phyloP scores from a whole-genome alignment of 2,329 filamentous ascomycete genomes.

The Botrytis paeoniae region DNA sequence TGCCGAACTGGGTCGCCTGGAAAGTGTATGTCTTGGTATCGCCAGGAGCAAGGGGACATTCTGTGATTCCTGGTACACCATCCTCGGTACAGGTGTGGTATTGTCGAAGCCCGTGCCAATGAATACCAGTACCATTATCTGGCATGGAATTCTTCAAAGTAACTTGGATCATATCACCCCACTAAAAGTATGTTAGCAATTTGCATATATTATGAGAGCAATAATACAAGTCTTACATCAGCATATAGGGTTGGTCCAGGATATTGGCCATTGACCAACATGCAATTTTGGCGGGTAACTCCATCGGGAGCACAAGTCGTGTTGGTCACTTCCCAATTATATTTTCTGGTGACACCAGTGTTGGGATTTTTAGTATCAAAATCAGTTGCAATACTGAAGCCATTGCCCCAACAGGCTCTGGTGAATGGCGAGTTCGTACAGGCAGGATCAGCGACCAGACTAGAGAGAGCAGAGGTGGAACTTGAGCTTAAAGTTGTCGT shows the following conservation, averaged over 20 bases:
- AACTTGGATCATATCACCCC: constrained; percentile 32
- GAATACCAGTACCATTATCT: constrained; percentile 39
- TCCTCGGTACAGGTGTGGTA: constrained; percentile 42
- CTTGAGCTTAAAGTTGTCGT: constrained; percentile 2
- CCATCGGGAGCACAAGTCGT: constrained; percentile 42
- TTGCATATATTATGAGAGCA: too few relatives aligned
- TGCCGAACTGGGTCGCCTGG: constrained; percentile 23
- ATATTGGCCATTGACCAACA: constrained; percentile 35
- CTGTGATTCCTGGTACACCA: constrained; percentile 40
- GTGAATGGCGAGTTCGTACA: constrained; percentile 37
- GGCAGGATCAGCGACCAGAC: constrained; percentile 21
- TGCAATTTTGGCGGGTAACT: constrained; percentile 48
- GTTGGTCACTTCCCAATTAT: constrained; percentile 31
- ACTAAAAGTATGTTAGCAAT: constrained; percentile 22
- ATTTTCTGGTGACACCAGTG: constrained; percentile 38
- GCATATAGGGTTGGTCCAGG: constrained; percentile 36
- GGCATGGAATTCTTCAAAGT: constrained; percentile 35
- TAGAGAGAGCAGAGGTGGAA: constrained; percentile 14
- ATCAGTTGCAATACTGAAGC: constrained; percentile 37
- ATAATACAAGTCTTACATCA: constrained; percentile 14
- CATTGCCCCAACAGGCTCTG: constrained; percentile 36
- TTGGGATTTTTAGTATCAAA: constrained; percentile 34
- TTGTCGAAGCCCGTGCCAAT: constrained; percentile 50
- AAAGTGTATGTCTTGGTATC: constrained; percentile 39
- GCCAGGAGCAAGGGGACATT: constrained; percentile 46